Evolutionary conservation across 2,329 filamentous ascomycete genomes (phyloP), one percentile per base, ranked within the genome.

Genomic region (Ramularia collo-cygni): DNA sequence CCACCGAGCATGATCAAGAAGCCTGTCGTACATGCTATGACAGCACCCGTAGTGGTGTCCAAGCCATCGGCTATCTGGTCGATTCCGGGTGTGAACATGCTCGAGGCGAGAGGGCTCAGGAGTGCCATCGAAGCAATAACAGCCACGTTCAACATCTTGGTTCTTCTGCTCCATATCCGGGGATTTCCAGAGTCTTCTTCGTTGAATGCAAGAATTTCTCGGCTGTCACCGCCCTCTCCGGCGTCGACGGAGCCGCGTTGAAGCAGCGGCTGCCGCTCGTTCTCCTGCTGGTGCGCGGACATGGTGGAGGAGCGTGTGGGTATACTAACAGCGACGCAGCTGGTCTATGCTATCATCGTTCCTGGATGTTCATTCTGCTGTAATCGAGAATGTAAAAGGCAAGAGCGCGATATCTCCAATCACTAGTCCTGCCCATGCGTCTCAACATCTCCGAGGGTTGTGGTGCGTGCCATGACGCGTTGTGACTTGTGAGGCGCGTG

Each of bases 71-170:
- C 70, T 30, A 74, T 74, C 41, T 73, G 65, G 8, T 60, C 54
- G 37, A 74, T 72, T 1, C 69, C 70, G 0, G 70, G 70, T 1
- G 69, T 72, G 54, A 74, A 74, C 68, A 73, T 72, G 28, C 64
- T 68, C 14, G 63, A 67, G 1, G 68, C 68, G 14, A 72, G 60
- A 1, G 69, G 69, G 13, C 65, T 68, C 1, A 72, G 46, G 27
- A 72, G 64, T 4, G 69, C 61, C 70, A 75, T 74, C 27, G 64
- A 53, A 4, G 70, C 69, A 40, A 74, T 72, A 36, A 73, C 65
- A 9, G 58, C 62, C 19, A 74, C 67, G 43, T 75, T 75, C 33
- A 61, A 51, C 51, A 74, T 59, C 47, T 74, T 74, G 43, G 58
- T 64, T 35, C 53, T 51, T 43, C 55, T 53, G 8, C 58, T 54